A percentile compares a stretch with the other conserved stretches of the same genome.
These are phyloP conservation scores for Aspergillus bertholletiae DNA, from an alignment of 495 filamentous ascomycete species.

Conservation along the genomic window DNA sequence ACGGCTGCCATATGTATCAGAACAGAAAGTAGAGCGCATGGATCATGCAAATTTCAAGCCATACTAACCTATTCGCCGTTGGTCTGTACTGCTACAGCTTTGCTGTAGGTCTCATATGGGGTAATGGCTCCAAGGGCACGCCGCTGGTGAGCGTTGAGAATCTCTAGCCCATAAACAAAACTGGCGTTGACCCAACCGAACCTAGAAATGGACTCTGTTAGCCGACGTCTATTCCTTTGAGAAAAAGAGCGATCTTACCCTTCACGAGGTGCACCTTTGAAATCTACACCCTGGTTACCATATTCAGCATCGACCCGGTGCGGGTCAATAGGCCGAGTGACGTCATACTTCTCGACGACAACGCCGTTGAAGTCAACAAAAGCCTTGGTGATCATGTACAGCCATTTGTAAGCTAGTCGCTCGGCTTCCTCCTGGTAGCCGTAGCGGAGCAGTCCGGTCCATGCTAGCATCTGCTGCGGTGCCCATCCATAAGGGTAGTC, in stretches of 20 bases:
- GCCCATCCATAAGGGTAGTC: conserved; percentile 98
- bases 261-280: conserved; percentile 91
- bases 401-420: conserved; percentile 87
- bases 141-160: conserved; percentile 79
- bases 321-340: conserved; percentile 81
- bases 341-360: conserved; percentile 98
- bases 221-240: background rate
- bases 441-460: conserved; percentile 86
- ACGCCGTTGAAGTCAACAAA: conserved; percentile 98
- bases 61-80: background rate
- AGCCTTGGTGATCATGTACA: conserved; percentile 94
- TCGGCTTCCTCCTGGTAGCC: conserved; percentile 87
- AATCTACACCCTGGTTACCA: conserved; percentile 90
- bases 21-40: background rate
- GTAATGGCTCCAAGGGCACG: conserved; percentile 82
- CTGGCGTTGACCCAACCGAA: conserved; percentile 99
- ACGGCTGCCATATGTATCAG: background rate
- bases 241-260: conserved; percentile 69
- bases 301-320: conserved; percentile 96
- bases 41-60: background rate
- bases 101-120: conserved; percentile 66
- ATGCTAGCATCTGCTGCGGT: conserved; percentile 96
- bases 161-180: conserved; percentile 83
- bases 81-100: conserved; percentile 33
- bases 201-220: conserved; percentile 40